These are phyloP conservation scores for Penicillium crystallinum DNA, from an alignment of 495 filamentous ascomycete species.

Conservation along the genomic window DNA sequence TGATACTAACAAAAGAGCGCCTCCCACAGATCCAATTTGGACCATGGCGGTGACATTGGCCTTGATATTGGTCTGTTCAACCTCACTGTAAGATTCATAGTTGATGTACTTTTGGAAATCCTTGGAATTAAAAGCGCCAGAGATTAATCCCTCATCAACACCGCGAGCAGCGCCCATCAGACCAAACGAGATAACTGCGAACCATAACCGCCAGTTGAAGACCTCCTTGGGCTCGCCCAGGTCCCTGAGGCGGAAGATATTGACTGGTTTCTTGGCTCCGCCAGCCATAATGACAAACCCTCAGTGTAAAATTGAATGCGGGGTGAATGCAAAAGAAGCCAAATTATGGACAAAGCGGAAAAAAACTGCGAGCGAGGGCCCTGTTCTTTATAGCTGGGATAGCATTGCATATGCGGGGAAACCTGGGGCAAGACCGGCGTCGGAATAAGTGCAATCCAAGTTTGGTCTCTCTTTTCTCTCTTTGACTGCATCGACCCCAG, in stretches of 20 bases:
- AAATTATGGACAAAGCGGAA: not conserved
- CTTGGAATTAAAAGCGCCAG: conserved; percentile 57
- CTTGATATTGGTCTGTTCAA: conserved; percentile 55
- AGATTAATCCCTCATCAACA: conserved; percentile 69
- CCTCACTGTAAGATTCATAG: conserved; percentile 48
- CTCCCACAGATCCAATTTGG: conserved; percentile 61
- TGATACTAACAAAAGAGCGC: conserved; percentile 51
- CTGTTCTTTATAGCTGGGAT: conserved; percentile 12
- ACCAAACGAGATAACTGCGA: conserved; percentile 61
- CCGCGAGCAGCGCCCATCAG: conserved; percentile 62
- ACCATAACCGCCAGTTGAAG: conserved; percentile 63
- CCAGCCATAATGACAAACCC: conserved; percentile 47
- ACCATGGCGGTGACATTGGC: conserved; percentile 70
- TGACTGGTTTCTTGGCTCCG: conserved; percentile 60
- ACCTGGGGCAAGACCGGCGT: conserved; percentile 1
- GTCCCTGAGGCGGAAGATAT: conserved; percentile 57
- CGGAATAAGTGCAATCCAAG: not conserved
- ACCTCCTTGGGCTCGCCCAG: conserved; percentile 50
- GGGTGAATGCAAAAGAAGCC: not conserved
- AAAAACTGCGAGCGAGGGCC: not conserved
- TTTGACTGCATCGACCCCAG: conserved; percentile 4
- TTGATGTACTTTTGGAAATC: conserved; percentile 57
- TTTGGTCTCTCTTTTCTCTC: too few relatives aligned
- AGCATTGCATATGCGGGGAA: conserved; percentile 12
- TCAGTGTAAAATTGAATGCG: not conserved